Conservation (phyloP, 2,329 filamentous ascomycete genomes). For the Aspergillus sp. region DNA sequence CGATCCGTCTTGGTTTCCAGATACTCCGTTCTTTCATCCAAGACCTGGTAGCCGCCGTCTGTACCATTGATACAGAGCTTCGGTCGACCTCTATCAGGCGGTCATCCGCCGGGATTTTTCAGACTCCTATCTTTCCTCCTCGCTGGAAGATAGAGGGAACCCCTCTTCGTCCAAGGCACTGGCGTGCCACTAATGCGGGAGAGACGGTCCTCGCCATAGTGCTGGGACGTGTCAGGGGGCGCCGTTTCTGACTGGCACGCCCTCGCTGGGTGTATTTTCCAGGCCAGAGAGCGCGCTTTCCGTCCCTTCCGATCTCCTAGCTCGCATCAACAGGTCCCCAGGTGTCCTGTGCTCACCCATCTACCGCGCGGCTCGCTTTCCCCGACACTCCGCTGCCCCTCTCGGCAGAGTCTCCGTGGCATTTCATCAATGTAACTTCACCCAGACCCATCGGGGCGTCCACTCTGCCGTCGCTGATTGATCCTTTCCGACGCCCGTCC, state of each 20-base stretch:
- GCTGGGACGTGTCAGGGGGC: conserved; percentile 16
- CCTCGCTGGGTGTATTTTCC: neutral
- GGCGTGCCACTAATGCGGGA: conserved; percentile 24
- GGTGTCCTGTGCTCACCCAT: neutral
- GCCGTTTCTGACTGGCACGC: neutral
- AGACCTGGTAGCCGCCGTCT: too few relatives aligned
- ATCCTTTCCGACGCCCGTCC: too few relatives aligned
- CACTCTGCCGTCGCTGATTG: too few relatives aligned
- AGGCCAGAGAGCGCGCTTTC: neutral
- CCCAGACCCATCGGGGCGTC: too few relatives aligned
- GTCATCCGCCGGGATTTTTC: too few relatives aligned
- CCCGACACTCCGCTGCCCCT: neutral
- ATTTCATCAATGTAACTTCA: neutral
- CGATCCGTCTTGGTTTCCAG: neutral
- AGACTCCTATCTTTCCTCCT: too few relatives aligned
- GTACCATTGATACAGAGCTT: too few relatives aligned
- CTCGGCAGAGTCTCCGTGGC: neutral
- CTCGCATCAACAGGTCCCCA: neutral
- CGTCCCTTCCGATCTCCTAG: neutral
- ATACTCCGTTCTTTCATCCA: too few relatives aligned
- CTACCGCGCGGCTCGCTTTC: conserved; percentile 1
- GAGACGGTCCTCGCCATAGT: conserved; percentile 28
- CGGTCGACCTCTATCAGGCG: too few relatives aligned
- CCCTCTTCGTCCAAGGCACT: conserved; percentile 10
- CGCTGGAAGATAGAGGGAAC: neutral